Evolutionary conservation across 331 rosid species (phyloP), one percentile per base, ranked within the genome.

Genomic region (Quercus phellos): DNA sequence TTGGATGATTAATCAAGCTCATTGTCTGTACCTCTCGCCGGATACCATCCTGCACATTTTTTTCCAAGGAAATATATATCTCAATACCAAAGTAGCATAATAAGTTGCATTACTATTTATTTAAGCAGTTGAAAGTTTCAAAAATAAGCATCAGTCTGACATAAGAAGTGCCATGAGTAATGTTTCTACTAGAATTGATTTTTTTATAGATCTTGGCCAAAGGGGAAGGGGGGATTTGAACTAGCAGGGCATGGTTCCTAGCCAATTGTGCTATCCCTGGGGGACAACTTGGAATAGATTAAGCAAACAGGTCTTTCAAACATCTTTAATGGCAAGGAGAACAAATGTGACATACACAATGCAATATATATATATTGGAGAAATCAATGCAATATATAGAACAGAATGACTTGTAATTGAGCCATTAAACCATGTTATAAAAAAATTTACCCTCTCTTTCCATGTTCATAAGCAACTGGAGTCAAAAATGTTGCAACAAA

Each of bases 21-120:
- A 95, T 92, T 30, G 91, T 93, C 42, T 92, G 91, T 35, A 95
- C 98, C 90, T 95, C 99, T 75, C 96, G 82, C 74, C 98, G 85
- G 71, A 91, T 95, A 70, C 99, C 98, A 89, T 93, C 99, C 99
- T 95, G 90, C 77, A 87, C 64, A 12, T 46, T 46, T 38, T 43
- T 46, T 46, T 79, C 85, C 8, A 8, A 34, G 18, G 10, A 32
- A 66, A 66, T 6, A 66, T 3, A 63, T 50, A 21, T 27, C 51
- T 56, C 83, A 77, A 54, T 35, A 24, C 19, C 21, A 43, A 43
- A 72, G 43, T 43, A 74, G 46, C 27, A 16, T 14, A 17, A 26
- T 58, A 70, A 10, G 4, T 27, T 14, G 35, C 22, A 8, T 34
- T 18, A 66, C 10, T 66, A 66, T 66, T 29, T 9, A 30, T 16